phyloP scores from a whole-genome alignment of 2,329 filamentous ascomycete genomes.

The Nemania diffusa region DNA sequence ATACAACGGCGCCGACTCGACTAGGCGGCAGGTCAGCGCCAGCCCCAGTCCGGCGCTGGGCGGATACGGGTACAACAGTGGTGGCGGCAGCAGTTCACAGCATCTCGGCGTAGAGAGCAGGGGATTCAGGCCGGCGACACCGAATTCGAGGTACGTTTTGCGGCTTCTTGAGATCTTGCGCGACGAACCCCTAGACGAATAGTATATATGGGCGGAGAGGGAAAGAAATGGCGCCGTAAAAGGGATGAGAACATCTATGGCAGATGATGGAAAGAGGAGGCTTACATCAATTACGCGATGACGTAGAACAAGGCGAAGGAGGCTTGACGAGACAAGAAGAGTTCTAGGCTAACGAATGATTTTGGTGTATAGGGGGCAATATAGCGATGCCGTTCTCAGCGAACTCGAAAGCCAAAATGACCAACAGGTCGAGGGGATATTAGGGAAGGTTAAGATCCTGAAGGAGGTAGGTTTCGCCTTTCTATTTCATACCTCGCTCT shows the following conservation, averaged over 20 bases:
- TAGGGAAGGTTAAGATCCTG: slow-evolving; percentile 87
- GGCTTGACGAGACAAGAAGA: slow-evolving; percentile 3
- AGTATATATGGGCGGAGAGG: neutral
- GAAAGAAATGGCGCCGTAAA: neutral
- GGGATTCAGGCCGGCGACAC: slow-evolving; percentile 74
- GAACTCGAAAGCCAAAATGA: slow-evolving; percentile 98
- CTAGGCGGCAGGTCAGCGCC: slow-evolving; percentile 57
- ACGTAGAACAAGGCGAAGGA: neutral
- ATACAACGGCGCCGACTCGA: slow-evolving; percentile 66
- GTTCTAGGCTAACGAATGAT: slow-evolving; percentile 8
- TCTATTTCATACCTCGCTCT: slow-evolving; percentile 12
- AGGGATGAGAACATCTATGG: neutral
- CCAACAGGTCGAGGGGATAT: slow-evolving; percentile 86
- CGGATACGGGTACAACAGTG: slow-evolving; percentile 60
- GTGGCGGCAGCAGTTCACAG: slow-evolving; percentile 39
- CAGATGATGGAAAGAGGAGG: neutral
- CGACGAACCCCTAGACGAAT: neutral
- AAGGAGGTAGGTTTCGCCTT: slow-evolving; percentile 76
- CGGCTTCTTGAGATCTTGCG: neutral
- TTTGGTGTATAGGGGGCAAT: slow-evolving; percentile 74
- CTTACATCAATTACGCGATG: neutral
- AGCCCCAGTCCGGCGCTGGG: slow-evolving; percentile 56
- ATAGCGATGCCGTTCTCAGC: slow-evolving; percentile 89
- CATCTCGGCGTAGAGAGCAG: slow-evolving; percentile 46
- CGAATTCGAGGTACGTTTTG: slow-evolving; percentile 69